Evolutionary conservation across 495 filamentous ascomycete species (phyloP).

Genomic region (Aspergillus sclerotioniger): DNA sequence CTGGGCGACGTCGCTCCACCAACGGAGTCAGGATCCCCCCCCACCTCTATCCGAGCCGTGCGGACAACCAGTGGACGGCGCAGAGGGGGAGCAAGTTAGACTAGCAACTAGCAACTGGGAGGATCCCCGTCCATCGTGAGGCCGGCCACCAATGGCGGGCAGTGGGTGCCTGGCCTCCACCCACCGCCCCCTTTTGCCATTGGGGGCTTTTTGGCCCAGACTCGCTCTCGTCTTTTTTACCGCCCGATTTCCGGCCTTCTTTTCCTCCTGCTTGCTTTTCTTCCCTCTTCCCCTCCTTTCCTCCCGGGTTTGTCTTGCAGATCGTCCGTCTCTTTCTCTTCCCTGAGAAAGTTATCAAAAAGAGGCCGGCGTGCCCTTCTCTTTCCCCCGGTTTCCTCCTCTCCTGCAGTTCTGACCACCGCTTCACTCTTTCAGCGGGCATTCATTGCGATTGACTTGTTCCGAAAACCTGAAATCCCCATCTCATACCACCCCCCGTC

Average conservation of each 20-base stretch:
- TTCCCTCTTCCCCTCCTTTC: conserved; percentile 31
- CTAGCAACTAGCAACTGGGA: no score
- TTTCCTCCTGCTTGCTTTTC: conserved; percentile 15
- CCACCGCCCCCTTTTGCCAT: conserved; percentile 10
- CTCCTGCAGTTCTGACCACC: conserved; percentile 57
- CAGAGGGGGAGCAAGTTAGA: no score
- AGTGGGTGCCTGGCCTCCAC: conserved; percentile 14
- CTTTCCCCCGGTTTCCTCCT: conserved; percentile 19
- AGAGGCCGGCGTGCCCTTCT: conserved; percentile 54
- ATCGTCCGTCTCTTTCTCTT: conserved; percentile 28
- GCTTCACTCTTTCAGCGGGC: conserved; percentile 98
- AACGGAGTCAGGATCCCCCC: background rate
- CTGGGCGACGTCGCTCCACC: conserved; percentile 5
- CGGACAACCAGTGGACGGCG: conserved; percentile 13
- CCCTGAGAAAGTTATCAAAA: conserved; percentile 47
- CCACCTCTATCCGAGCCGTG: conserved; percentile 30
- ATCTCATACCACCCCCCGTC: conserved; percentile 18
- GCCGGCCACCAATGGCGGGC: conserved; percentile 13
- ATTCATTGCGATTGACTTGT: conserved; percentile 56
- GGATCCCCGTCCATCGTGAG: conserved; percentile 6
- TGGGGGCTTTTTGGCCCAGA: conserved; percentile 11
- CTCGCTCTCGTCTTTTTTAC: conserved; percentile 13
- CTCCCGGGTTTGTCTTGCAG: conserved; percentile 24
- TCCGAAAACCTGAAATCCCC: conserved; percentile 7
- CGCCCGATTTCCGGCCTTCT: conserved; percentile 14